Percentiles rank a stretch among this genome's conserved stretches.
These are phyloP conservation scores for Penicillium glabrum DNA, from an alignment of 2,329 filamentous ascomycete genomes.

Conservation along the genomic window DNA sequence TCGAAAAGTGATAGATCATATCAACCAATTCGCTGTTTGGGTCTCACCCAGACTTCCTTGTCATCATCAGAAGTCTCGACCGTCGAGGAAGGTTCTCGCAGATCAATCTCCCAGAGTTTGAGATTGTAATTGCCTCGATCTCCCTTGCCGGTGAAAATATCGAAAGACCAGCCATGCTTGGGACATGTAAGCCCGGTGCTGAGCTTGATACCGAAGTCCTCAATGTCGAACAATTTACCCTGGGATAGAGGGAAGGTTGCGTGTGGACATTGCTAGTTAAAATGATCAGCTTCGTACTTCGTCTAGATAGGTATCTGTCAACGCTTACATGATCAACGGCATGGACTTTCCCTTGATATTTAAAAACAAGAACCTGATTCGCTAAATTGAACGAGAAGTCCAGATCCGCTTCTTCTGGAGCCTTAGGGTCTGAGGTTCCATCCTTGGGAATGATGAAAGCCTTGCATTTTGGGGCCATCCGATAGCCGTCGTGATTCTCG, in stretches of 20 bases:
- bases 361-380: constrained; percentile 66
- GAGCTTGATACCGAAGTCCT: constrained; percentile 61
- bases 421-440: constrained; percentile 8
- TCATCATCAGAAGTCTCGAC: constrained; percentile 11
- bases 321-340: constrained; percentile 64
- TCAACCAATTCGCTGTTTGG: constrained; percentile 34
- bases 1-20: not conserved
- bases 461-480: constrained; percentile 58
- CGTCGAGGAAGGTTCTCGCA: constrained; percentile 38
- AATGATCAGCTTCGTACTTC: not conserved
- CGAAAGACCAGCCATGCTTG: constrained; percentile 71
- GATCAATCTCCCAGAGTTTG: constrained; percentile 63
- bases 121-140: constrained; percentile 65
- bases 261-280: constrained; percentile 63
- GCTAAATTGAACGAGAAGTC: constrained; percentile 45
- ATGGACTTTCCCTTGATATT: constrained; percentile 63
- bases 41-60: constrained; percentile 37
- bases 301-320: not conserved
- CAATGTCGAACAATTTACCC: constrained; percentile 66
- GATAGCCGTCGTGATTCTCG: constrained; percentile 30
- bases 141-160: constrained; percentile 61
- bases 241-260: constrained; percentile 65
- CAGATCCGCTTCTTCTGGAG: constrained; percentile 31
- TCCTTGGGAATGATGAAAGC: constrained; percentile 54
- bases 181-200: constrained; percentile 63